Conservation (phyloP, 768 basidiomycete genomes). For the Pholiota microspora region DNA sequence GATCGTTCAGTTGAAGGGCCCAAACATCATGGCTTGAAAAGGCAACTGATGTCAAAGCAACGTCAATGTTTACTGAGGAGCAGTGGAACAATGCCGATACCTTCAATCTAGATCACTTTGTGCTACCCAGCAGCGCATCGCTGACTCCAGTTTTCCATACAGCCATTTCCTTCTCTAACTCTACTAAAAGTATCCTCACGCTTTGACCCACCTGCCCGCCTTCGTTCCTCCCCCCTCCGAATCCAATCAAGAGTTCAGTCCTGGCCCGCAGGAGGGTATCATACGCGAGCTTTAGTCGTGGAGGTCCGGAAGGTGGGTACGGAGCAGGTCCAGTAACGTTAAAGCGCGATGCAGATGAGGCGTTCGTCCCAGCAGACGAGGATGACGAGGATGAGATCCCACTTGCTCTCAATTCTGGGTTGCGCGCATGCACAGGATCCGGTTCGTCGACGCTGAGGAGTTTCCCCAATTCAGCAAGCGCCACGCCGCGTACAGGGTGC, state of each 20-base stretch:
- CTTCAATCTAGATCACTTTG: no score
- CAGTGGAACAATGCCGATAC: no score
- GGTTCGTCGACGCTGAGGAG: slow-evolving; percentile 79
- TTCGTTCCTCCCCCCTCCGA: slow-evolving; percentile 58
- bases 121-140: slow-evolving; percentile 40
- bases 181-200: slow-evolving; percentile 56
- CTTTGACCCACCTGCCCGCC: slow-evolving; percentile 72
- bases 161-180: slow-evolving; percentile 70
- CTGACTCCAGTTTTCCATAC: slow-evolving; percentile 65
- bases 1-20: no score
- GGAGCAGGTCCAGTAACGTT: slow-evolving; percentile 6
- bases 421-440: slow-evolving; percentile 27
- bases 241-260: slow-evolving; percentile 63
- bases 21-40: no score
- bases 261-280: slow-evolving; percentile 63
- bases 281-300: slow-evolving; percentile 60
- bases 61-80: no score
- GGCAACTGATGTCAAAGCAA: no score
- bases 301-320: slow-evolving; percentile 70
- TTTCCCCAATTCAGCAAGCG: slow-evolving; percentile 79
- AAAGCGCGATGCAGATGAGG: neutral
- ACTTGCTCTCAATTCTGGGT: neutral
- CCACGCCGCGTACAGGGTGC: slow-evolving; percentile 77
- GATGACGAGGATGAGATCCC: neutral
- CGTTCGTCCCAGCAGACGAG: neutral